These are phyloP conservation scores for Plasmopara halstedii DNA, from an alignment of 352 stramenopile species.

Conservation along the genomic window DNA sequence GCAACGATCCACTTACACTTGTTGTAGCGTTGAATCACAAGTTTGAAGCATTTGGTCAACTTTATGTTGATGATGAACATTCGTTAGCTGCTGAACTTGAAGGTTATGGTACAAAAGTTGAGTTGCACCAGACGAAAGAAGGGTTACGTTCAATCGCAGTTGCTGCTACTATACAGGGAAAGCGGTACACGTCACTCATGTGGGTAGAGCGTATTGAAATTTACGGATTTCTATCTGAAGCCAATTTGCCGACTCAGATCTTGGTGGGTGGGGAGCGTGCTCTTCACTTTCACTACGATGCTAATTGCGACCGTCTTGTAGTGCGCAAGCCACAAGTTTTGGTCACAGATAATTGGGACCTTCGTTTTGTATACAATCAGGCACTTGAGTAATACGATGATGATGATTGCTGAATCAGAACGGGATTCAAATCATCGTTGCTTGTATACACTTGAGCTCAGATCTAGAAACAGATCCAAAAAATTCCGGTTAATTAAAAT, in stretches of 20 bases:
- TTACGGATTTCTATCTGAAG: constrained; percentile 39
- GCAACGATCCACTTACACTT: constrained; percentile 95
- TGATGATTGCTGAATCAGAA: no score
- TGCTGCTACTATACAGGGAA: constrained; percentile 18
- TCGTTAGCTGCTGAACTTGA: constrained; percentile 65
- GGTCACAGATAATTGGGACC: constrained; percentile 61
- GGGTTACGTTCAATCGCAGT: constrained; percentile 25
- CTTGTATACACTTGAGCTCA: no score
- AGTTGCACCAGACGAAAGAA: constrained; percentile 30
- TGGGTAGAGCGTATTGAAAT: constrained; percentile 86
- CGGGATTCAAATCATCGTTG: no score
- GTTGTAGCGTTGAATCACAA: constrained; percentile 87
- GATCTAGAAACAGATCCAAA: no score
- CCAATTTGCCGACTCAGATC: constrained; percentile 38
- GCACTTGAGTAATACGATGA: constrained; percentile 24
- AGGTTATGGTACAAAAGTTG: constrained; percentile 40
- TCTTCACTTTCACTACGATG: constrained; percentile 69
- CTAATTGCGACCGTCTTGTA: constrained; percentile 46
- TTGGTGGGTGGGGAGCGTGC: constrained; percentile 28
- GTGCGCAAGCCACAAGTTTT: constrained; percentile 80
- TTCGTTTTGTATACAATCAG: constrained; percentile 45
- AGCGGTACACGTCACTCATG: constrained; percentile 40
- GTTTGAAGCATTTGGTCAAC: constrained; percentile 69
- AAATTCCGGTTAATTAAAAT: no score
- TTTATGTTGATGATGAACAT: constrained; percentile 97